A percentile compares a stretch with the other conserved stretches of the same genome.
These are phyloP conservation scores for Talaromyces adpressus DNA, from an alignment of 495 filamentous ascomycete genomes.

Conservation along the genomic window DNA sequence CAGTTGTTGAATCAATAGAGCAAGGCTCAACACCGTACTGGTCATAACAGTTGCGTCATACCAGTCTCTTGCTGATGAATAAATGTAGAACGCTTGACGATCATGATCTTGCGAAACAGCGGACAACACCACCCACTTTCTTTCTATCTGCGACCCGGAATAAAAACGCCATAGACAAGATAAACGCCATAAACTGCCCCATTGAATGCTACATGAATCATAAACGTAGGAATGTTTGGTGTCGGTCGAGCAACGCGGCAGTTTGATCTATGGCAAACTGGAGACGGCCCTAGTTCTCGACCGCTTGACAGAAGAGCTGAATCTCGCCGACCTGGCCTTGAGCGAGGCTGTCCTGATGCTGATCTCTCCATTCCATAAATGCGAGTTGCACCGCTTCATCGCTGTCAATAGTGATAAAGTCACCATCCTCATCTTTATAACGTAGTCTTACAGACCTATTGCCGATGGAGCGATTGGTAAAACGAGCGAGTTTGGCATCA, in stretches of 20 bases:
- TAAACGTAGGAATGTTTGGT: not conserved
- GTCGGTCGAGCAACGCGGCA: not conserved
- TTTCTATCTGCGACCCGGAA: conserved; percentile 1
- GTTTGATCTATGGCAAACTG: not conserved
- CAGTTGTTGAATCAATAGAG: not conserved
- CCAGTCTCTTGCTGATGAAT: not conserved
- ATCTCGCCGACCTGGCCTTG: conserved; percentile 74
- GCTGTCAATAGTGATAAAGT: conserved; percentile 85
- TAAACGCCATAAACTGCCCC: conserved; percentile 10
- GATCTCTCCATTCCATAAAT: conserved; percentile 86
- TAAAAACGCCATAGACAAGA: not conserved
- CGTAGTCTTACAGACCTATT: conserved; percentile 72
- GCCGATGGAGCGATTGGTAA: conserved; percentile 72
- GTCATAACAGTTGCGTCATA: not conserved
- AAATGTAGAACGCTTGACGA: not conserved
- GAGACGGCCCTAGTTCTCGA: conserved; percentile 23
- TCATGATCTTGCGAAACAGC: not conserved
- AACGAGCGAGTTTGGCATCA: conserved; percentile 82
- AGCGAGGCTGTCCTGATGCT: conserved; percentile 54
- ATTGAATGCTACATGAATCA: conserved; percentile 4
- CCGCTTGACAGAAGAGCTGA: conserved; percentile 62
- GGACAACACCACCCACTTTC: not conserved
- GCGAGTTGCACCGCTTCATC: conserved; percentile 94
- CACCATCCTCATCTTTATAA: conserved; percentile 88
- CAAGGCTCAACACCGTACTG: not conserved